phyloP scores from a whole-genome alignment of 148 eudicot genomes.

The Nepenthes mirabilis region DNA sequence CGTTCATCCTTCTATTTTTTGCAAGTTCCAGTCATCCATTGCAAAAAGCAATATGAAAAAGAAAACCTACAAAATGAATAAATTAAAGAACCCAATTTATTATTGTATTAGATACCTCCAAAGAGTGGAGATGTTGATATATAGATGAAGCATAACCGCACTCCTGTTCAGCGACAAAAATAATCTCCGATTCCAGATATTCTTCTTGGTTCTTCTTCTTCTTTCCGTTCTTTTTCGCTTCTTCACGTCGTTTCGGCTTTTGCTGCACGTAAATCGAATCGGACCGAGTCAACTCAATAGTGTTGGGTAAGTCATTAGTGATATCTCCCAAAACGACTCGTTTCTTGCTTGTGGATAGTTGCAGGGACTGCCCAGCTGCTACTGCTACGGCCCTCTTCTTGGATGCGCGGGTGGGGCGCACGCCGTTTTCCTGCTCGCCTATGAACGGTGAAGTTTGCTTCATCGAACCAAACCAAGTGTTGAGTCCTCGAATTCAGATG shows the following conservation, averaged over 20 bases:
- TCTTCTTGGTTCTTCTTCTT: constrained; percentile 3
- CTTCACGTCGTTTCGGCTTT: constrained; percentile 3
- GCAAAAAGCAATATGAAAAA: too few relatives aligned
- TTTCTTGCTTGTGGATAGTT: constrained; percentile 10
- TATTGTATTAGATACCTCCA: constrained; percentile 24
- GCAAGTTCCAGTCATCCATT: too few relatives aligned
- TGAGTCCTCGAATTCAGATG: too few relatives aligned
- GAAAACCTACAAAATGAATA: not conserved
- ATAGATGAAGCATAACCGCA: constrained; percentile 13
- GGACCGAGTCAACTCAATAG: constrained; percentile 5
- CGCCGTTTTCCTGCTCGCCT: constrained; percentile 6
- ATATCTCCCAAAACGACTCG: constrained; percentile 31
- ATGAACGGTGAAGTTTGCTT: too few relatives aligned
- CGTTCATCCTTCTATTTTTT: too few relatives aligned
- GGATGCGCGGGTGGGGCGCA: constrained; percentile 4
- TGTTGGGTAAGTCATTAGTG: constrained; percentile 12
- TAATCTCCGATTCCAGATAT: constrained; percentile 1
- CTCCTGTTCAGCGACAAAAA: not conserved
- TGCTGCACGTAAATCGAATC: constrained; percentile 6
- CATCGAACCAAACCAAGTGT: too few relatives aligned
- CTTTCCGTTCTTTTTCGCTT: not conserved
- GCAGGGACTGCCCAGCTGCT: constrained; percentile 2
- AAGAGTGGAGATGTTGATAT: constrained; percentile 27
- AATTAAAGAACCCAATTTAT: not conserved
- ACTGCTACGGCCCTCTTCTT: constrained; percentile 19